These are phyloP conservation scores for Aspergillus ochraceus DNA, from an alignment of 2,329 filamentous ascomycete genomes.

Conservation along the genomic window DNA sequence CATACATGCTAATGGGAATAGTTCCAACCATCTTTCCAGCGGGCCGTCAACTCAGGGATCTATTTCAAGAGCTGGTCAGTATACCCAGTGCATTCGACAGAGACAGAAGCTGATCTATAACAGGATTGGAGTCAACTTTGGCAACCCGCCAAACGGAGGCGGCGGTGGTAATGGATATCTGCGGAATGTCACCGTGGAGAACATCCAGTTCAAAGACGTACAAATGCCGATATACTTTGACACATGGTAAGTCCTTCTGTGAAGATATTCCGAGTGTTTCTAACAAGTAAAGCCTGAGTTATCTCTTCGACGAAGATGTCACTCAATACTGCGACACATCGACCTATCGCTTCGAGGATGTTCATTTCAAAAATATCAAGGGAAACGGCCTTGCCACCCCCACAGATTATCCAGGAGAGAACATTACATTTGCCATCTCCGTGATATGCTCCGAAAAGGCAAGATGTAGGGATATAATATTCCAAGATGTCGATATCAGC, in stretches of 20 bases:
- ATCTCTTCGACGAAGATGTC: neutral
- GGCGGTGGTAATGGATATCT: no score
- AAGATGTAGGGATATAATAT: neutral
- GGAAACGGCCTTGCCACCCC: constrained; percentile 1
- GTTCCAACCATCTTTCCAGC: neutral
- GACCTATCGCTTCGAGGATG: neutral
- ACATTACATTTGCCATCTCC: constrained; percentile 6
- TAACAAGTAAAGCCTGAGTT: neutral
- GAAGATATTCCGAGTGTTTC: neutral
- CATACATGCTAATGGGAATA: neutral
- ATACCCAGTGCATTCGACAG: no score
- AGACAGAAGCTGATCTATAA: no score
- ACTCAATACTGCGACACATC: constrained; percentile 1
- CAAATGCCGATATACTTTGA: neutral
- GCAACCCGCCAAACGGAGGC: no score
- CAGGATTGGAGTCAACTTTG: no score
- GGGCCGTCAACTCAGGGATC: neutral
- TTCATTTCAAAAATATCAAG: neutral
- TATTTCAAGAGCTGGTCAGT: constrained; percentile 2
- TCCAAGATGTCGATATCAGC: constrained; percentile 1
- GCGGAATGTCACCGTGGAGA: no score
- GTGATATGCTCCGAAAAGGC: constrained; percentile 4
- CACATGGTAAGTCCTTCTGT: neutral
- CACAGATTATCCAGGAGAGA: neutral
- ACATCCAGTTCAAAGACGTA: no score